A percentile compares a stretch with the other conserved stretches of the same genome.
Conservation (phyloP, 2,329 filamentous ascomycete genomes). For the Aspergillus quadrilineatus region DNA sequence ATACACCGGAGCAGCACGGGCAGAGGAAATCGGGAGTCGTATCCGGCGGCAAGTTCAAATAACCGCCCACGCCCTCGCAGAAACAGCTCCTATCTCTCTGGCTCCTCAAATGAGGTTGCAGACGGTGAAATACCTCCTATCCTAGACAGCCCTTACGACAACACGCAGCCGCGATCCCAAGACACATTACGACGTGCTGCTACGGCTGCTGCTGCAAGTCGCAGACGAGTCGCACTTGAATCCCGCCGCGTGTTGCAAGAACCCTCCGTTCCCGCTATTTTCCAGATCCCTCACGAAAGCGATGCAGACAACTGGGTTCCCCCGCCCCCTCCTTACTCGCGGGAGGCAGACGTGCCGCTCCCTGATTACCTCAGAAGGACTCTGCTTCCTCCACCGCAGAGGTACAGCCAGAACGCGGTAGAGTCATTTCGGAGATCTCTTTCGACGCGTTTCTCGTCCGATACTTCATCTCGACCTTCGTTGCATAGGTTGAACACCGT, state of each 20-base stretch:
- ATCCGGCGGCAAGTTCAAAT: slow-evolving; percentile 23
- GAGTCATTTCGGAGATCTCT: slow-evolving; percentile 23
- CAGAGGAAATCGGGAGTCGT: slow-evolving; percentile 24
- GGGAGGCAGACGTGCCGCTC: slow-evolving; percentile 36
- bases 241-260: slow-evolving; percentile 44
- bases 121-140: slow-evolving; percentile 51
- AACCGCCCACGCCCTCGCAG: slow-evolving; percentile 22
- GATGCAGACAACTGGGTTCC: slow-evolving; percentile 88
- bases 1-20: slow-evolving; percentile 51
- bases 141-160: slow-evolving; percentile 70
- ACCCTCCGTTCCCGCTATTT: slow-evolving; percentile 13
- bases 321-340: slow-evolving; percentile 72
- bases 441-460: slow-evolving; percentile 26
- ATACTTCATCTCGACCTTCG: slow-evolving; percentile 24
- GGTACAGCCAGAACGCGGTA: slow-evolving; percentile 14
- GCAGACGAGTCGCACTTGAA: slow-evolving; percentile 59
- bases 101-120: slow-evolving; percentile 22
- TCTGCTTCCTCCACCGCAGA: slow-evolving; percentile 32
- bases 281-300: slow-evolving; percentile 76
- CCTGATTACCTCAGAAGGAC: slow-evolving; percentile 38
- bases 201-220: slow-evolving; percentile 70
- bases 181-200: slow-evolving; percentile 71
- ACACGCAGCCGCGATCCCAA: slow-evolving; percentile 68
- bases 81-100: slow-evolving; percentile 30
- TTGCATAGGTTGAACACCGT: slow-evolving; percentile 31